Conservation (phyloP, 768 basidiomycete species). For the Symmetrospora coprosmae region DNA sequence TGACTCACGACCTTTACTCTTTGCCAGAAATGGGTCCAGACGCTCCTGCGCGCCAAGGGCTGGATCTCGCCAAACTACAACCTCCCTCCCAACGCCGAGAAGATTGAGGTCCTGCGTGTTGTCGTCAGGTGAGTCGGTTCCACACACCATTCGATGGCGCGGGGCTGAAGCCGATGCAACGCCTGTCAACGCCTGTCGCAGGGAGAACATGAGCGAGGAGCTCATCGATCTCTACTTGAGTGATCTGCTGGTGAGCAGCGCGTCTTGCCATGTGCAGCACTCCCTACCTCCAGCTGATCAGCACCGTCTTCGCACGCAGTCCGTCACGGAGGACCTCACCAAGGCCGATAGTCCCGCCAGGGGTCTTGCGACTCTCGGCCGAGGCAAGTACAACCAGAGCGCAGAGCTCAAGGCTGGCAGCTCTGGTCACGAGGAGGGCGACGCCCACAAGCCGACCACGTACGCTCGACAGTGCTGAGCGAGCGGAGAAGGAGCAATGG, state of each 20-base stretch:
- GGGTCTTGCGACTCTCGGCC: slow-evolving; percentile 42
- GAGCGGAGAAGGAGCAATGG: too few relatives aligned
- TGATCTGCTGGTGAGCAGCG: slow-evolving; percentile 58
- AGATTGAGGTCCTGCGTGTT: slow-evolving; percentile 49
- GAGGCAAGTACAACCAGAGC: slow-evolving; percentile 43
- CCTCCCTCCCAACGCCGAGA: slow-evolving; percentile 45
- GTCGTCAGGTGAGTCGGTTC: too few relatives aligned
- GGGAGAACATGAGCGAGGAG: slow-evolving; percentile 30
- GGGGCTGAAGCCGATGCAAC: too few relatives aligned
- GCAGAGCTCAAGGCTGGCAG: slow-evolving; percentile 42
- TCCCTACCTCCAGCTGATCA: too few relatives aligned
- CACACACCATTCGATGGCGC: too few relatives aligned
- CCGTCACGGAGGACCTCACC: slow-evolving; percentile 50
- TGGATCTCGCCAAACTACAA: slow-evolving; percentile 43
- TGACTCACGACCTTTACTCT: too few relatives aligned
- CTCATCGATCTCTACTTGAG: slow-evolving; percentile 46
- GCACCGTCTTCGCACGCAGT: too few relatives aligned
- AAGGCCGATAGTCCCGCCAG: slow-evolving; percentile 44
- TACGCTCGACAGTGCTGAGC: slow-evolving; percentile 11
- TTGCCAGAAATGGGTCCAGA: slow-evolving; percentile 45
- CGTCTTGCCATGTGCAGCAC: too few relatives aligned
- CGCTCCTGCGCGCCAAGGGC: slow-evolving; percentile 40
- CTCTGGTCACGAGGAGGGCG: slow-evolving; percentile 33
- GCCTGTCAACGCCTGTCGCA: too few relatives aligned
- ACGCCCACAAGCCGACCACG: not conserved